Base-by-base conservation (phyloP, 495 filamentous ascomycete species). In the Pyrenula aspistea region DNA sequence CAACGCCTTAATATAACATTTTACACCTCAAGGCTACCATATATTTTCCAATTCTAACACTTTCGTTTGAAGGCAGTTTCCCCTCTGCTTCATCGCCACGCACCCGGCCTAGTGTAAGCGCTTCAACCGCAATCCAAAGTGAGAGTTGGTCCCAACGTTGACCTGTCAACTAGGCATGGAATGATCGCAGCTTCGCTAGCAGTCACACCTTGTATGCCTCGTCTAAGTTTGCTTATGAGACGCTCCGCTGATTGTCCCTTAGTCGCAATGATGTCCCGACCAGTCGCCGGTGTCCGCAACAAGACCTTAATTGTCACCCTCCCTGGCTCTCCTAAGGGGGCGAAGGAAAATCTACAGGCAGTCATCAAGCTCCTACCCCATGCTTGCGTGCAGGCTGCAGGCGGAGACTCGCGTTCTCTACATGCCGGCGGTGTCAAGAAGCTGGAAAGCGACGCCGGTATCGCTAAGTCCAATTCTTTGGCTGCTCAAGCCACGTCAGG, bases 191-290 rank as follows among this genome's bases (percentile, higher is more conserved):
- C 89, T 48, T 96, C 94, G 2, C 67, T 95, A 25, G 73, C 80
- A 31, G 82, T 96, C 57, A 99, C 93, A 2, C 90, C 91, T 51
- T 99, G 89, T 94, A 72, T 74, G 86, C 73, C 3, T 57, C 49
- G 53, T 25, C 42, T 20, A 21, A 25, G 12, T 58, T 25, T 63
- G 58, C 55, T 60, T 56, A 60, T 58, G 20, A 54, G n/a, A 56
- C 63, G 15, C 51, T n/a, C 54, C 53, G 57, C 63, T 63, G 53
- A 63, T 51, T 55, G 60, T 50, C 15, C 21, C 49, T 3, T 59
- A 95, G 89, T 97, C 72, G 94, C 92, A n/a, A 83, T 95, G 73
- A 97, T 97, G 93, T 86, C 93, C 56, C 81, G 93, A 56, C 91
- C 93, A 12, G 88, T 96, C 54, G 94, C 94, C 53, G 93, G 93